A percentile compares a stretch with the other conserved stretches of the same genome.
These are phyloP conservation scores for Scutellaria baicalensis DNA, from an alignment of 257 asterid species.

Conservation along the genomic window DNA sequence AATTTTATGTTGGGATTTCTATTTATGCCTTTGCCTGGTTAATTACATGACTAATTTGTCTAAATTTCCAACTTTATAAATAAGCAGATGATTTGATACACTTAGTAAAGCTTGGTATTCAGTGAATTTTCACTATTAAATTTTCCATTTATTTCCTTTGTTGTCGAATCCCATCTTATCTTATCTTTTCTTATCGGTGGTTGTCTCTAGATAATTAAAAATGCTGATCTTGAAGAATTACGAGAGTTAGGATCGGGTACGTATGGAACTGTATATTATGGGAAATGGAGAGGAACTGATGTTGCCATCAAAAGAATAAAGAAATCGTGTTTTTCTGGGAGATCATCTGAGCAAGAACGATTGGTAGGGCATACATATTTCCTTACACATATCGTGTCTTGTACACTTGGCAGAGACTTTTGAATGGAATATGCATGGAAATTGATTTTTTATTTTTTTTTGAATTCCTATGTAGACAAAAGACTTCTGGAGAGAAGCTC, in stretches of 20 bases:
- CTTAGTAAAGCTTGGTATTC: not conserved
- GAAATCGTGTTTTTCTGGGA: conserved; percentile 58
- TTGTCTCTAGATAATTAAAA: conserved; percentile 54
- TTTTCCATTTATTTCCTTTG: not conserved
- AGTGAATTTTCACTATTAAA: not conserved
- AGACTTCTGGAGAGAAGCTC: conserved; percentile 83
- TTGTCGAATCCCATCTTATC: not conserved
- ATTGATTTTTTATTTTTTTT: not conserved
- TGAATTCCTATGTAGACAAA: conserved; percentile 33
- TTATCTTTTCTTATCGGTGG: not conserved
- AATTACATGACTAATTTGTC: not conserved
- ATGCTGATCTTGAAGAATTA: conserved; percentile 77
- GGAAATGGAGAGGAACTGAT: conserved; percentile 83
- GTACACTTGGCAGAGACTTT: not conserved
- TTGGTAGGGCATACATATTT: conserved; percentile 43
- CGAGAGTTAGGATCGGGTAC: conserved; percentile 77
- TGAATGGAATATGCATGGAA: not conserved
- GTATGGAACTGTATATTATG: conserved; percentile 74
- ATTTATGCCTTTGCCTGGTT: not conserved
- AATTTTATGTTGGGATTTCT: not conserved
- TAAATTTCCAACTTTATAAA: conserved; percentile 1
- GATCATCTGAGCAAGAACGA: conserved; percentile 61
- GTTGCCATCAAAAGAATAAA: conserved; percentile 75
- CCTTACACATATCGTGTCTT: not conserved
- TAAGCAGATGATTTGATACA: not conserved